These are phyloP conservation scores for Oropetium thomaeum DNA, from an alignment of 176 grass and related monocot genomes.

Conservation along the genomic window DNA sequence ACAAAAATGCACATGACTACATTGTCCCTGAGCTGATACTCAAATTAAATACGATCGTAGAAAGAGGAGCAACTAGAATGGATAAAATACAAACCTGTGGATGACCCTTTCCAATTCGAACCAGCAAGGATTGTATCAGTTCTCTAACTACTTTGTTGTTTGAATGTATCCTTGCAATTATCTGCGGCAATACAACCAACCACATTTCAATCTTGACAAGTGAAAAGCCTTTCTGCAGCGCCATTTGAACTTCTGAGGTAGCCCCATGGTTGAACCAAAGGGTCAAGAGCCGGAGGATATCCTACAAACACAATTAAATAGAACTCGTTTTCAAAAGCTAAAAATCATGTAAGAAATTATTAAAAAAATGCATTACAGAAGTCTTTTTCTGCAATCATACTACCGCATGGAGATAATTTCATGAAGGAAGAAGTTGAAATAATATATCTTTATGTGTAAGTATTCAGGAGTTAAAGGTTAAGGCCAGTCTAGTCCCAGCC, in stretches of 20 bases:
- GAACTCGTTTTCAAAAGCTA: conserved; percentile 13
- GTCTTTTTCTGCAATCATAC: conserved; percentile 14
- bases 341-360: conserved; percentile 2
- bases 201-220: conserved; percentile 99
- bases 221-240: conserved; percentile 81
- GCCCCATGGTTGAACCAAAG: conserved; percentile 96
- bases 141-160: conserved; percentile 90
- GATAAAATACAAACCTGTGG: conserved; percentile 75
- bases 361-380: conserved; percentile 7
- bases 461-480: background rate
- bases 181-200: conserved; percentile 96
- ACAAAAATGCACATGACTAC: background rate
- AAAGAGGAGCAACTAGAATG: conserved; percentile 8
- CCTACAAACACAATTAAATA: conserved; percentile 52
- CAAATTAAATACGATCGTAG: background rate
- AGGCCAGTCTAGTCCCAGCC: background rate
- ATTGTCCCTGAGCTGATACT: background rate
- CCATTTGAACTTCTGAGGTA: conserved; percentile 85
- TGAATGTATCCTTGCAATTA: conserved; percentile 99
- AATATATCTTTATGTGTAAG: background rate
- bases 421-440: conserved; percentile 1
- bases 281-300: conserved; percentile 94
- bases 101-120: conserved; percentile 87
- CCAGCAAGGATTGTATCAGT: conserved; percentile 91
- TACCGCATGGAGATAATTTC: background rate